phyloP scores from a whole-genome alignment of 805 yeast species.

The Myxozyma melibiosi region DNA sequence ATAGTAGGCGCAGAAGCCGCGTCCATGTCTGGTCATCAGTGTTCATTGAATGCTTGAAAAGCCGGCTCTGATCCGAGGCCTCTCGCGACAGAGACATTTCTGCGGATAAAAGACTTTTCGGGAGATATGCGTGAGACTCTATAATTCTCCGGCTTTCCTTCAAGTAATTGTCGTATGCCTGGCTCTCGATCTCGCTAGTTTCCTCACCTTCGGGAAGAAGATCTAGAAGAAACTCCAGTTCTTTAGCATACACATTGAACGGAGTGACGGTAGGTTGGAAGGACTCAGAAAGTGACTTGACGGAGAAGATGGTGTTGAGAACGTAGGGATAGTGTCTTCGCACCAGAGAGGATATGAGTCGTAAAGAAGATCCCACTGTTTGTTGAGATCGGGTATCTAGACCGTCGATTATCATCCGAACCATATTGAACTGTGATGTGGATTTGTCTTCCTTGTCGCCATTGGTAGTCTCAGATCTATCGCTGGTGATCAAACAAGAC shows the following conservation, averaged over 20 bases:
- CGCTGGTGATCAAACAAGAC: background rate
- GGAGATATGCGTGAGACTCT: slow-evolving; percentile 31
- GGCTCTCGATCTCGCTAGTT: slow-evolving; percentile 6
- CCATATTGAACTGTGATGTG: slow-evolving; percentile 20
- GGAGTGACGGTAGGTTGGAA: slow-evolving; percentile 24
- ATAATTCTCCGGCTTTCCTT: slow-evolving; percentile 26
- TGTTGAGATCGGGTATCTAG: slow-evolving; percentile 32
- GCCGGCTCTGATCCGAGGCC: background rate
- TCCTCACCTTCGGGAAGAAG: slow-evolving; percentile 16
- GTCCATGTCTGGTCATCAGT: slow-evolving; percentile 21
- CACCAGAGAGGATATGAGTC: slow-evolving; percentile 35
- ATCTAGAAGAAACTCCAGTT: slow-evolving; percentile 25
- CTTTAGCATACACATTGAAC: slow-evolving; percentile 22
- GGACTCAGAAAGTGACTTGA: slow-evolving; percentile 14
- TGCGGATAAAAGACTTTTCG: slow-evolving; percentile 3
- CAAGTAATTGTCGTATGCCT: slow-evolving; percentile 30
- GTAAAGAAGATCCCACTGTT: slow-evolving; percentile 31
- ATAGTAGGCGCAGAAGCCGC: slow-evolving; percentile 13
- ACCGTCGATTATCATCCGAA: slow-evolving; percentile 28
- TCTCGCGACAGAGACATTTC: background rate
- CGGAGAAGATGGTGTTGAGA: slow-evolving; percentile 22
- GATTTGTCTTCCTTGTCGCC: background rate
- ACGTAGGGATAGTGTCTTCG: slow-evolving; percentile 38
- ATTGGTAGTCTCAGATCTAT: background rate
- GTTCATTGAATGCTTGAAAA: slow-evolving; percentile 18